Percentiles rank a stretch among this genome's conserved stretches.
These are phyloP conservation scores for Suillus tomentosus DNA, from an alignment of 768 basidiomycete species.

Conservation along the genomic window DNA sequence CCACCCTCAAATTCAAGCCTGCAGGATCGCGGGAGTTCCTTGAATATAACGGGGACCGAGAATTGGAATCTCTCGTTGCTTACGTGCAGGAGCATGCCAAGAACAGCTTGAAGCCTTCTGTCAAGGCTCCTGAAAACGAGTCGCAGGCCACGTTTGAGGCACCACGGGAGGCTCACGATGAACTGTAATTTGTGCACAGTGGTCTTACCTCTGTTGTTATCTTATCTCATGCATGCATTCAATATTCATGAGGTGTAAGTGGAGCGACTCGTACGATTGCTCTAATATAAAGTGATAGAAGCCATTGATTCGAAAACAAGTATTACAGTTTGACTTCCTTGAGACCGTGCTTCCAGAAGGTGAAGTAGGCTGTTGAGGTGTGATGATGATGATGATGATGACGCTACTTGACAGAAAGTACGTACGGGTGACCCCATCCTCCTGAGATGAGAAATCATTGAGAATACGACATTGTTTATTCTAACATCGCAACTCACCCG, in stretches of 20 bases:
- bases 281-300: conserved; percentile 8
- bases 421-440: conserved; percentile 83
- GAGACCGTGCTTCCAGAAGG: conserved; percentile 95
- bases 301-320: conserved; percentile 14
- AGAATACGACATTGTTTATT: background rate
- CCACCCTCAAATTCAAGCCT: conserved; percentile 94
- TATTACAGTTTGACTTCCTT: conserved; percentile 73
- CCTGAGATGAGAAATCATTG: conserved; percentile 40
- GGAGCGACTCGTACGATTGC: background rate
- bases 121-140: conserved; percentile 25
- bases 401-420: conserved; percentile 16
- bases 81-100: conserved; percentile 83
- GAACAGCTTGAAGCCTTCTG: conserved; percentile 59
- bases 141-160: conserved; percentile 29
- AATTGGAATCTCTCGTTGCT: conserved; percentile 79
- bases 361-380: conserved; percentile 70
- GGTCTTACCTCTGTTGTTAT: background rate
- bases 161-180: conserved; percentile 28
- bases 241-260: background rate
- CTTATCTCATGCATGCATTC: background rate
- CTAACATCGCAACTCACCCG: conserved; percentile 50
- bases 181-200: conserved; percentile 23
- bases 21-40: conserved; percentile 86
- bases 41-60: conserved; percentile 92
- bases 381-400: conserved; percentile 14